Evolutionary conservation across 805 yeast genomes (phyloP).

Genomic region (Wickerhamiella brachini): DNA sequence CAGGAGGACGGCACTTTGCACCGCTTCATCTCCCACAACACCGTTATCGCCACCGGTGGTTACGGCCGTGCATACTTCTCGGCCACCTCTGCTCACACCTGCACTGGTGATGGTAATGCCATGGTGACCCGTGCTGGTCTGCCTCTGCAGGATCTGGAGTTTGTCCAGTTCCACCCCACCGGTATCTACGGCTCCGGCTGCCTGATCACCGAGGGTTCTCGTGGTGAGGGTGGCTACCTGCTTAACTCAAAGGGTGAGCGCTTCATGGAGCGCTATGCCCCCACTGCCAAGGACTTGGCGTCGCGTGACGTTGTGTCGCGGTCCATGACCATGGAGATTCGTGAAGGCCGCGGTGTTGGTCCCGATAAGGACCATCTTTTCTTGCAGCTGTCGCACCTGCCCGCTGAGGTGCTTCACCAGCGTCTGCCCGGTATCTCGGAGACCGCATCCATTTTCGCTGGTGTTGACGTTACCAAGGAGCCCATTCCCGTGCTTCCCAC

Average conservation of each 20-base stretch:
- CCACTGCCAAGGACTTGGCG: constrained; percentile 95
- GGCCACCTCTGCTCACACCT: constrained; percentile 97
- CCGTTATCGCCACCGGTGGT: constrained; percentile 97
- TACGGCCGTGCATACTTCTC: constrained; percentile 97
- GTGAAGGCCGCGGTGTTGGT: constrained; percentile 99
- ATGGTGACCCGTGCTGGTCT: constrained; percentile 98
- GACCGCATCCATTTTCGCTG: constrained; percentile 96
- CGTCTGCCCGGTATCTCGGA: constrained; percentile 98
- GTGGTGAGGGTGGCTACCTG: constrained; percentile 99
- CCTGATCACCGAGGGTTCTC: constrained; percentile 97
- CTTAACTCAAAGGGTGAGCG: constrained; percentile 97
- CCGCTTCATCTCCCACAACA: constrained; percentile 93
- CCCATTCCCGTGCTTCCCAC: constrained; percentile 98
- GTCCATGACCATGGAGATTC: constrained; percentile 96
- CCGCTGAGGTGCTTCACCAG: constrained; percentile 81
- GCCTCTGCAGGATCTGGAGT: constrained; percentile 94
- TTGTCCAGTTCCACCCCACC: constrained; percentile 97
- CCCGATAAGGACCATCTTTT: constrained; percentile 88
- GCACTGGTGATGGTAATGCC: constrained; percentile 98
- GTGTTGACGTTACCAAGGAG: constrained; percentile 98
- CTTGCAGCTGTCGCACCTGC: constrained; percentile 88
- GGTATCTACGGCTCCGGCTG: constrained; percentile 99
- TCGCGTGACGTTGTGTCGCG: constrained; percentile 97
- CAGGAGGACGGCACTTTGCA: constrained; percentile 98
- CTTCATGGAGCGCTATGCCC: constrained; percentile 99